Evolutionary conservation across 495 filamentous ascomycete genomes (phyloP).

Genomic region (Oidiodendron maius): DNA sequence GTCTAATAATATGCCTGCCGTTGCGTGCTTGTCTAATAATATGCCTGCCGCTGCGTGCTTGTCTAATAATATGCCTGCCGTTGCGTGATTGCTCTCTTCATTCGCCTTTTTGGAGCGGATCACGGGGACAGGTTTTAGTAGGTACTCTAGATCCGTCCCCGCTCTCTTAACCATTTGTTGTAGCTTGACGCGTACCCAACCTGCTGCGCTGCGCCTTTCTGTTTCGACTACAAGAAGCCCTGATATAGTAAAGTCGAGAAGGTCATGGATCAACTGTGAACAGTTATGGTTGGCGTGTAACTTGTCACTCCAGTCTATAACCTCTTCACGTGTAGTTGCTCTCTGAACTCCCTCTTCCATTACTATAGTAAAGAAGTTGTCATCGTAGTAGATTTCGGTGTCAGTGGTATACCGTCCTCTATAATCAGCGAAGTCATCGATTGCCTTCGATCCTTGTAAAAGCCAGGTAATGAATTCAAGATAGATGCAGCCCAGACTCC

Average conservation of each 20-base stretch:
- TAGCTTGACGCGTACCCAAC: too few species aligned
- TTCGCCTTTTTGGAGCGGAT: too few species aligned
- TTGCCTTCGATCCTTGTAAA: background rate
- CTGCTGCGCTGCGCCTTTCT: too few species aligned
- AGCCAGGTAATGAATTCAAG: constrained; percentile 27
- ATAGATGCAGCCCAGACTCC: constrained; percentile 36
- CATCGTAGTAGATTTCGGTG: background rate
- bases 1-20: too few species aligned
- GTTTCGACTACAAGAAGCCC: background rate
- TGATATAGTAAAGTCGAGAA: background rate
- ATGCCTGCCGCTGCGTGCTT: too few species aligned
- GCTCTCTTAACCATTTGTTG: too few species aligned
- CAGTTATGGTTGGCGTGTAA: background rate
- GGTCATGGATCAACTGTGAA: background rate
- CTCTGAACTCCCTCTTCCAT: background rate
- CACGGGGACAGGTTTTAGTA: too few species aligned
- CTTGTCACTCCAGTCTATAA: background rate
- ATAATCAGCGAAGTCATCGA: background rate
- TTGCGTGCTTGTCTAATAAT: too few species aligned
- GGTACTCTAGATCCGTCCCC: too few species aligned
- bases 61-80: too few species aligned
- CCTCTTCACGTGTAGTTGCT: background rate
- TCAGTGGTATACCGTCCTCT: background rate
- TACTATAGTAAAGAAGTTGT: background rate
- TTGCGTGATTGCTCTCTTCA: too few species aligned